A percentile compares a stretch with the other conserved stretches of the same genome.
Evolutionary conservation across 345 rosid species (phyloP).

Genomic region (Eucalyptus sp.): DNA sequence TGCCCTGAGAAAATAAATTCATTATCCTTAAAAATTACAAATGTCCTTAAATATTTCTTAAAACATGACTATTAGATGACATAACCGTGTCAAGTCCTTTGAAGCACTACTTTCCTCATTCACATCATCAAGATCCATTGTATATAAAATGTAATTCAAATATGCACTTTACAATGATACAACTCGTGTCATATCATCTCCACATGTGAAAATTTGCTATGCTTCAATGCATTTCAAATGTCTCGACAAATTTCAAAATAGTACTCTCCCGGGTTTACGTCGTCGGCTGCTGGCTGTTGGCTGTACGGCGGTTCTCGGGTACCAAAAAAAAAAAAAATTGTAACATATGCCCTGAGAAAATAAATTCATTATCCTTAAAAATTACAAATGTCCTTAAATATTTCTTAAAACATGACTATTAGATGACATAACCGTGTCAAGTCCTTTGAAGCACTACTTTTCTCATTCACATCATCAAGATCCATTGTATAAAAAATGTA

Average conservation of each 20-base stretch:
- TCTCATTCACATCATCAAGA: not conserved
- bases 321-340: too few species aligned
- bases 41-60: not conserved
- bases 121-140: not conserved
- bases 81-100: not conserved
- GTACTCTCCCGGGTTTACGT: too few species aligned
- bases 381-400: not conserved
- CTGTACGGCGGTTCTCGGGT: too few species aligned
- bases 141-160: too few species aligned
- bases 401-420: not conserved
- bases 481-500: not conserved
- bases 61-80: not conserved
- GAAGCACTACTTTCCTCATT: not conserved
- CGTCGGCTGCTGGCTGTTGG: too few species aligned
- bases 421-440: not conserved
- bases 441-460: not conserved
- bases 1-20: too few species aligned
- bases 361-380: too few species aligned
- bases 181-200: not conserved
- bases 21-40: too few species aligned
- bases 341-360: too few species aligned
- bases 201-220: not conserved
- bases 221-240: not conserved
- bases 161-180: too few species aligned
- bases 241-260: not conserved